A percentile compares a stretch with the other conserved stretches of the same genome.
Conservation (phyloP, 176 grass and related monocot genomes). For the Ananas comosus region DNA sequence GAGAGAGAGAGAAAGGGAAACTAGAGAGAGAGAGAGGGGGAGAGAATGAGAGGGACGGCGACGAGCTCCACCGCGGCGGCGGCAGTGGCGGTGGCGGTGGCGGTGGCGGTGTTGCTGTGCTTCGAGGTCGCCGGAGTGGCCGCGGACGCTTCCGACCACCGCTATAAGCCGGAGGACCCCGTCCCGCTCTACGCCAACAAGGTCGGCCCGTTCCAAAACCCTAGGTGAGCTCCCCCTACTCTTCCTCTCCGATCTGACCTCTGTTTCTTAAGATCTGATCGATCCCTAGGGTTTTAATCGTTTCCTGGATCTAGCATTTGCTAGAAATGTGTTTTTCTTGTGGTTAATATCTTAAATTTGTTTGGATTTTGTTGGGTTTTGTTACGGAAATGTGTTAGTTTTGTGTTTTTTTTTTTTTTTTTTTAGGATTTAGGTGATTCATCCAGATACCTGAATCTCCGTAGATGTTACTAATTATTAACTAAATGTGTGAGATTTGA, state of each 20-base stretch:
- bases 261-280: background rate
- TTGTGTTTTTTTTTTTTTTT: constrained; percentile 13
- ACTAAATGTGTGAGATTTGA: too few relatives aligned
- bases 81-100: constrained; percentile 31
- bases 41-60: constrained; percentile 37
- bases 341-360: too few relatives aligned
- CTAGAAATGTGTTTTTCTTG: too few relatives aligned
- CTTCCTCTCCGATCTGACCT: constrained; percentile 6
- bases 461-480: background rate
- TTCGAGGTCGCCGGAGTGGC: constrained; percentile 47
- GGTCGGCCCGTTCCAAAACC: constrained; percentile 94
- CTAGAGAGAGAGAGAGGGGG: background rate
- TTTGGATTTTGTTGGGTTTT: constrained; percentile 7
- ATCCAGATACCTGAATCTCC: constrained; percentile 2
- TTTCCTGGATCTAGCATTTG: background rate
- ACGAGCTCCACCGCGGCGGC: constrained; percentile 12
- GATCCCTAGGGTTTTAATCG: constrained; percentile 2
- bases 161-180: constrained; percentile 54
- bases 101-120: constrained; percentile 34
- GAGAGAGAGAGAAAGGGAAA: background rate
- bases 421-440: constrained; percentile 16
- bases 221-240: constrained; percentile 47
- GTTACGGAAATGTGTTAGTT: constrained; percentile 5
- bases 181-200: constrained; percentile 93
- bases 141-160: constrained; percentile 74